These are phyloP conservation scores for Chernovozyma aurita DNA, from an alignment of 1,139 yeast species.

Conservation along the genomic window DNA sequence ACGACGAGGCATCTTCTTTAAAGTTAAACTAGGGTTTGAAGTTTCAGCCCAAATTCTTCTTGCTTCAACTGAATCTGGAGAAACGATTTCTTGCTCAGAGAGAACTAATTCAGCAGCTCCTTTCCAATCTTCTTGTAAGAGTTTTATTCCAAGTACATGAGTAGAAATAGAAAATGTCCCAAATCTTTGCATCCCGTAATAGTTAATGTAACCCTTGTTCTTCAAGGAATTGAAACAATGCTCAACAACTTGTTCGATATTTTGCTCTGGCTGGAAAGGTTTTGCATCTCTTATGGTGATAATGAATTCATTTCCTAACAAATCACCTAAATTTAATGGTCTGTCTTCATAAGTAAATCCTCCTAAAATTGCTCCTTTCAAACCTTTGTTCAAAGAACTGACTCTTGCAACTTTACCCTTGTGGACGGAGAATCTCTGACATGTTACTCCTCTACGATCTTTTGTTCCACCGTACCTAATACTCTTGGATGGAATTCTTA, in stretches of 20 bases:
- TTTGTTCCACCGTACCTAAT: constrained; percentile 92
- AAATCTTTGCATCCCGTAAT: constrained; percentile 95
- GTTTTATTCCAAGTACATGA: constrained; percentile 72
- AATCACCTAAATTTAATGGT: constrained; percentile 72
- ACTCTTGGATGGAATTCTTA: constrained; percentile 65
- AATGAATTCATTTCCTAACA: constrained; percentile 81
- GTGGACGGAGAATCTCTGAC: constrained; percentile 72
- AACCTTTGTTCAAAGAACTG: constrained; percentile 66
- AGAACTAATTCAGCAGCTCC: constrained; percentile 73
- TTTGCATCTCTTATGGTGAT: constrained; percentile 76
- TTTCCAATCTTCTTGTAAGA: constrained; percentile 74
- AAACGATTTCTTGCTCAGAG: constrained; percentile 78
- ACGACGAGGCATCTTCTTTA: constrained; percentile 76
- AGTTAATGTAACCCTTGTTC: constrained; percentile 79
- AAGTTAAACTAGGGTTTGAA: constrained; percentile 58
- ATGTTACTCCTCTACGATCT: constrained; percentile 94
- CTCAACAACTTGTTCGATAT: constrained; percentile 40
- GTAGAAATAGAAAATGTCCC: constrained; percentile 95
- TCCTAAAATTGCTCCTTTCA: constrained; percentile 73
- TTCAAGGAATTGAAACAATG: constrained; percentile 55
- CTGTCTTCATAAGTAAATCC: constrained; percentile 65
- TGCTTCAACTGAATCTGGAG: constrained; percentile 80
- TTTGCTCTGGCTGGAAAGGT: constrained; percentile 24
- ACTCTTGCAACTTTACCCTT: constrained; percentile 76
- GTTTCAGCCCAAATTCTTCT: constrained; percentile 80